Evolutionary conservation across 2,329 filamentous ascomycete genomes (phyloP), one percentile per base, ranked within the genome.

Genomic region (Beauveria brongniartii): DNA sequence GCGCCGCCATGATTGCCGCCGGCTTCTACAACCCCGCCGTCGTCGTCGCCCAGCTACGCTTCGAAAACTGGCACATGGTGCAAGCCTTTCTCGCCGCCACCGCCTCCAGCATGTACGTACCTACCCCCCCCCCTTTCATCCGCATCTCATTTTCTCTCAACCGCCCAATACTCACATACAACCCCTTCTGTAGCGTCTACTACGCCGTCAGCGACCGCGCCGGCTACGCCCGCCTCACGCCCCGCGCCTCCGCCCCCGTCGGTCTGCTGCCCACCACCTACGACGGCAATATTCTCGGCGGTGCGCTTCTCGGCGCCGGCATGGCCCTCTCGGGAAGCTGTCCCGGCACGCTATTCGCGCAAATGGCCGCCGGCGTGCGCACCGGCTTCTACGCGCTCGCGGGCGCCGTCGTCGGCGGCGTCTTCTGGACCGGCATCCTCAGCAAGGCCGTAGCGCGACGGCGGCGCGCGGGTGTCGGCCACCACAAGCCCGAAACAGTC

Each of bases 261-360:
- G 80, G 78, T 57, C 73, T 85, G 66, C 73, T 85, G 66, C 79
- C 85, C 65, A 74, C 75, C 9, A 68, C 71, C 20, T 85, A 84
- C 66, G 85, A 88, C 66, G 86, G 84, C 61, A 89, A 90, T 69
- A 71, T 88, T 52, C 65, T 88, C 64, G 87, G 87, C 60, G 87
- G 86, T 5, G 67, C 77, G 18, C 71, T 88, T 3, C 78, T 87
- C 28, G 86, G 87, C 41, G 70, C 80, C n/a, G 87, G 87, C 60
- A 88, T 89, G 85, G 79, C 83, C 6, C 72, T 88, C 18, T 81
- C 85, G 0, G 85, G 85, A 9, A 81, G 85, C 0, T 89, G 86
- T 62, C 85, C 87, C 0, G 87, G 87, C 0, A 87, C 85, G 0
- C 78, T 88, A 6, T 78, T 87, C 54, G 80, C 82, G 0, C 86